Base-by-base conservation (phyloP, 2,329 filamentous ascomycete genomes). In the Capronia americana region DNA sequence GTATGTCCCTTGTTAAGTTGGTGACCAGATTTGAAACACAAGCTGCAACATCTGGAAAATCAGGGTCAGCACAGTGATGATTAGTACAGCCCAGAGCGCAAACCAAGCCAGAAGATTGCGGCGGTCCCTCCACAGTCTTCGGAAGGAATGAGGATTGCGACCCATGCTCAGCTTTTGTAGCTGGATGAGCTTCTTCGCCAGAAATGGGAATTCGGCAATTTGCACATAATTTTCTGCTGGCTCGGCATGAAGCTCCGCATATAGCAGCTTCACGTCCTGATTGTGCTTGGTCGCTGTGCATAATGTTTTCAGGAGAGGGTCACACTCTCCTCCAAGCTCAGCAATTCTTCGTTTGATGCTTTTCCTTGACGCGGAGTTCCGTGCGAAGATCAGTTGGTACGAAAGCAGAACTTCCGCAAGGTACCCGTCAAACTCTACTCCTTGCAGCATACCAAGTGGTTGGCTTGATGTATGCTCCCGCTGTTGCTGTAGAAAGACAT, bases 341-440 rank as follows among this genome's bases (percentile, higher is more conserved):
- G 28, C 61, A 28, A 63, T 14, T 11, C 56, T 41, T 41, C 34
- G 20, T 26, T 34, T 54, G 51, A 63, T 63, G 32, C 28, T 48
- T 44, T 63, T 63, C 23, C 61, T 24, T 14, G 61, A 63, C 14
- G 11, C 23, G 17, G 30, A 32, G 32, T 63, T 34, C 4, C 38
- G 61, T 17, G 61, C 61, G 32, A 63, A 63, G 20, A 63, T 46
- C 46, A 63, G 34, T 24, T 28, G 61, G 51, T 63, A 63, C 12
- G 61, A 63, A 28, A 63, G 61, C 24, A 63, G 23, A 30, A 63
- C 48, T 57, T 63, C 61, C 24, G 41, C 34, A 12, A 63, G 61
- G 23, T 57, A 63, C 12, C 51, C 38, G 24, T 57, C 61, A 63
- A 41, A 57, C 51, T 57, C 61, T 11, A 57, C n/a, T 28, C 54